Conservation (phyloP, 2,329 filamentous ascomycete species). For the Colletotrichum chlorophyti region DNA sequence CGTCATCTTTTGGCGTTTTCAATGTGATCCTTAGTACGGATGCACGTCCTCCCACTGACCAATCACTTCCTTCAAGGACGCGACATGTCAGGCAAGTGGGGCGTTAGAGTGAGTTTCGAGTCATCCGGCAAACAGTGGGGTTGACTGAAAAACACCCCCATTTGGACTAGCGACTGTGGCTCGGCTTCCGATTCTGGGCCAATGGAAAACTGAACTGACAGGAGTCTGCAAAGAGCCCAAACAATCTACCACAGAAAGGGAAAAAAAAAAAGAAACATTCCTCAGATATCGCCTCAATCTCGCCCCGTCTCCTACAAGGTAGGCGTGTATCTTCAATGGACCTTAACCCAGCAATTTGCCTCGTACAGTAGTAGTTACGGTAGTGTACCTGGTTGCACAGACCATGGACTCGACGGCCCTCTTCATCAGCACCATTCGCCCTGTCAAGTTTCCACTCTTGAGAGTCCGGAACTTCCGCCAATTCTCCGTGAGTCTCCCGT, state of each 20-base stretch:
- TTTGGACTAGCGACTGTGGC: neutral
- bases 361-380: too few species aligned
- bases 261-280: too few species aligned
- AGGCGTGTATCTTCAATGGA: too few species aligned
- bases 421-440: neutral
- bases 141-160: neutral
- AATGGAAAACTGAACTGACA: neutral
- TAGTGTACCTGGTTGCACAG: too few species aligned
- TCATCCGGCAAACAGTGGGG: slow-evolving; percentile 16
- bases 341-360: too few species aligned
- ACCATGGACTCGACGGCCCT: too few species aligned
- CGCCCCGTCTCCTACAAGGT: too few species aligned
- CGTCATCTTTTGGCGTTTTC: too few species aligned
- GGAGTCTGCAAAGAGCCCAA: neutral
- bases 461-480: neutral
- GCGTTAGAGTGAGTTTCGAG: neutral
- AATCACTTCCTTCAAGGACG: neutral
- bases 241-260: too few species aligned
- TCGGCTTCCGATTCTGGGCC: neutral
- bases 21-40: too few species aligned
- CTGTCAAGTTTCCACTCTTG: neutral
- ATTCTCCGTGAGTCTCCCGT: neutral
- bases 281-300: too few species aligned
- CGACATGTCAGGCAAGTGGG: slow-evolving; percentile 14
- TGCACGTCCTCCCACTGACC: neutral